Conservation (phyloP, 164 flowering plant genomes). For the Aristolochia contorta region DNA sequence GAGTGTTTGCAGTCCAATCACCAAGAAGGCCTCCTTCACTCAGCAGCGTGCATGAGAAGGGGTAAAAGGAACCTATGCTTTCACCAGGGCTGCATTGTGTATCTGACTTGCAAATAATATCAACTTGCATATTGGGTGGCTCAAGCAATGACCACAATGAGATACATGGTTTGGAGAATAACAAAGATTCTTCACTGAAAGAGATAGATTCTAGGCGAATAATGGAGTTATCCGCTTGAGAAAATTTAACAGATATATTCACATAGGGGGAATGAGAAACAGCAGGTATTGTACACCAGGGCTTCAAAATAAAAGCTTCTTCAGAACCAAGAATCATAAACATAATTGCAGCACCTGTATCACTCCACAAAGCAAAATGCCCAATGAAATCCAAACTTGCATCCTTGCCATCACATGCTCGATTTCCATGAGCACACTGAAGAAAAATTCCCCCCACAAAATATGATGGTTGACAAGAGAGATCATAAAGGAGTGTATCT, state of each 20-base stretch:
- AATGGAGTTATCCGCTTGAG: constrained; percentile 32
- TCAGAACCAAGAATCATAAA: constrained; percentile 38
- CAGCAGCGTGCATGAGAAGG: constrained; percentile 17
- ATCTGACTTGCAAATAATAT: constrained; percentile 12
- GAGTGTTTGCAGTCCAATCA: constrained; percentile 26
- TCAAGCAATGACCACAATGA: constrained; percentile 44
- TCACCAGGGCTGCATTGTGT: constrained; percentile 9
- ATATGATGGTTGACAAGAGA: constrained; percentile 18
- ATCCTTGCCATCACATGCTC: constrained; percentile 4
- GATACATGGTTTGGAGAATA: constrained; percentile 52
- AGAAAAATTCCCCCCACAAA: constrained; percentile 57
- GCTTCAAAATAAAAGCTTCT: constrained; percentile 28
- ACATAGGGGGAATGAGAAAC: constrained; percentile 23
- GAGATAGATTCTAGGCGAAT: constrained; percentile 61
- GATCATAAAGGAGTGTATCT: constrained; percentile 27
- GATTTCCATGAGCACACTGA: constrained; percentile 13
- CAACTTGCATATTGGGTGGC: constrained; percentile 9
- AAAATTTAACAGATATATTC: constrained; percentile 26
- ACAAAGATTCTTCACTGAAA: constrained; percentile 31
- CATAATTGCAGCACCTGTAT: constrained; percentile 47
- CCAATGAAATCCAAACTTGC: constrained; percentile 12
- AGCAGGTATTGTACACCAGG: constrained; percentile 44
- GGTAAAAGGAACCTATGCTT: background rate
- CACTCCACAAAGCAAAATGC: constrained; percentile 57
- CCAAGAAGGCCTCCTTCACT: constrained; percentile 39